phyloP scores from a whole-genome alignment of 139 green algal species.

The Cymbomonas tetramitiformis region DNA sequence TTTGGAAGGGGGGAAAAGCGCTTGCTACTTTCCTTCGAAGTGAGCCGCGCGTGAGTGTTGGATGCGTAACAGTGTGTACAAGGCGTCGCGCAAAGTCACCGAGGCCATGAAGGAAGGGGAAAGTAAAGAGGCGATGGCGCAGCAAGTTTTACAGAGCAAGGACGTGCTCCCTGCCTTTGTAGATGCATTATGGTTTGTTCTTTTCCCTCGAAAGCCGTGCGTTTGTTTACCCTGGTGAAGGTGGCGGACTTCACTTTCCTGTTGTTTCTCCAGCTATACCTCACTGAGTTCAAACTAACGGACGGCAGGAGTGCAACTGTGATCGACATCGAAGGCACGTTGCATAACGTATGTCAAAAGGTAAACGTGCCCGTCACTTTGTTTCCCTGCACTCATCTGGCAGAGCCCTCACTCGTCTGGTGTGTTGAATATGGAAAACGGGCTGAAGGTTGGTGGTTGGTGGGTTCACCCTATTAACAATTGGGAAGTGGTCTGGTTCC shows the following conservation, averaged over 20 bases:
- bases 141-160: conserved; percentile 6
- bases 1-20: neutral
- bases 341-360: conserved; percentile 44
- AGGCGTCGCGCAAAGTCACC: neutral
- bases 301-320: conserved; percentile 84
- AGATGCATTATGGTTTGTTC: conserved; percentile 9
- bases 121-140: neutral
- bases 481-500: no score
- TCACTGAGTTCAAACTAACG: conserved; percentile 67
- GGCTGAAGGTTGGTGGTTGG: no score
- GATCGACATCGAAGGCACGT: conserved; percentile 73
- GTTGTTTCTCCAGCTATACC: no score
- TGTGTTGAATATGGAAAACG: no score
- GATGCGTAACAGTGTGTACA: neutral
- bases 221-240: conserved; percentile 21
- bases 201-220: conserved; percentile 11
- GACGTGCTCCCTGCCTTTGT: conserved; percentile 8
- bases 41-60: neutral
- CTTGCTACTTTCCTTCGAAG: neutral
- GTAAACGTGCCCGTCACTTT: no score
- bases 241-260: no score
- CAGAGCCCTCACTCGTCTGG: no score
- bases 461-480: no score
- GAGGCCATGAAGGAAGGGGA: neutral
- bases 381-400: no score